These are phyloP conservation scores for Raphanus hybrid DNA, from an alignment of 441 rosid genomes.

Conservation along the genomic window DNA sequence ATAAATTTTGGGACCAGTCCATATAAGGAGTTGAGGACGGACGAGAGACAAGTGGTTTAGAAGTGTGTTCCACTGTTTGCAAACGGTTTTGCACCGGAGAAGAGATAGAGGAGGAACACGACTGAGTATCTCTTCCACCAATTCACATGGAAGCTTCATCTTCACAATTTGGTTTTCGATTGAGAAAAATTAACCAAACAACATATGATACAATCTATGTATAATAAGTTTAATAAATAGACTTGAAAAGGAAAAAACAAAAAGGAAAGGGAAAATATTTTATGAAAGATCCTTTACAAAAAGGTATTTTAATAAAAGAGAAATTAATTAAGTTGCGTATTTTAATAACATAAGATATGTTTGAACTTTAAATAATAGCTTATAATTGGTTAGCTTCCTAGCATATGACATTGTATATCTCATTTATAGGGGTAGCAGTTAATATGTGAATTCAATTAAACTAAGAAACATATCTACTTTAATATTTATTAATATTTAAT, in stretches of 20 bases:
- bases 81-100: constrained; percentile 8
- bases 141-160: constrained; percentile 6
- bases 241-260: not conserved
- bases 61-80: constrained; percentile 12
- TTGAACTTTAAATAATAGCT: not conserved
- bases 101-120: not conserved
- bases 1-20: not conserved
- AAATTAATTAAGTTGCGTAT: not conserved
- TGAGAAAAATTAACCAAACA: not conserved
- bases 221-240: not conserved
- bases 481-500: not conserved
- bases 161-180: not conserved
- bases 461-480: not conserved
- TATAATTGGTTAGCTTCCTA: not conserved
- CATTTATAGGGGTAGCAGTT: not conserved
- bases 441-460: not conserved
- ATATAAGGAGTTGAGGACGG: constrained; percentile 1
- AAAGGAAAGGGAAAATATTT: not conserved
- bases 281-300: not conserved
- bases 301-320: not conserved
- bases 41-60: not conserved
- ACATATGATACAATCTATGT: not conserved
- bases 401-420: not conserved
- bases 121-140: constrained; percentile 4
- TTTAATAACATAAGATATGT: not conserved